Conservation (phyloP, 202 grass and related monocot genomes). For the Alloteropsis angusta region DNA sequence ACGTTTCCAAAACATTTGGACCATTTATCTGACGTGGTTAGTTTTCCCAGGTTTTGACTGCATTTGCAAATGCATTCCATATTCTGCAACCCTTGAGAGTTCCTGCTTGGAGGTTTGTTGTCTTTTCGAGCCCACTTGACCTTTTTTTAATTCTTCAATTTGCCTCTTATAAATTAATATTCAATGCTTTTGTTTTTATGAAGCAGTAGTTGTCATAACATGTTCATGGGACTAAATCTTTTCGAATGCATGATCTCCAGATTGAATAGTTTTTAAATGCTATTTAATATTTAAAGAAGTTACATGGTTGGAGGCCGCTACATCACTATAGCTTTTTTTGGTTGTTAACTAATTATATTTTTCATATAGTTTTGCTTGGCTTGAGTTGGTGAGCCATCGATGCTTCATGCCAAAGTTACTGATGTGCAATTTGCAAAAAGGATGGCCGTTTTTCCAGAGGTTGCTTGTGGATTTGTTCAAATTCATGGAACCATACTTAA, state of each 20-base stretch:
- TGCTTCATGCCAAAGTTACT: constrained; percentile 91
- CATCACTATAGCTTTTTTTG: neutral
- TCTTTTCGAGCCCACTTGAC: neutral
- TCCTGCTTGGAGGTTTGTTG: constrained; percentile 74
- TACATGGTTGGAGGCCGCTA: too few species aligned
- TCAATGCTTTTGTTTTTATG: neutral
- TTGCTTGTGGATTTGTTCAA: constrained; percentile 95
- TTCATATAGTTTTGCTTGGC: constrained; percentile 81
- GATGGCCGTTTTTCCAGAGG: constrained; percentile 86
- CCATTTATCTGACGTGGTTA: constrained; percentile 7
- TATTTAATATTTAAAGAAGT: neutral
- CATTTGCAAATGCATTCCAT: constrained; percentile 76
- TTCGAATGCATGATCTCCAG: neutral
- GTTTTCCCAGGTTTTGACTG: constrained; percentile 65
- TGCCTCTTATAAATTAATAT: neutral
- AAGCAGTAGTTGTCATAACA: too few species aligned
- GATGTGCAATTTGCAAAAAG: constrained; percentile 72
- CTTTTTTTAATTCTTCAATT: constrained; percentile 6
- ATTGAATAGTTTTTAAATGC: too few species aligned
- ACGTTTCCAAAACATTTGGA: neutral
- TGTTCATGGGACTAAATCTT: too few species aligned
- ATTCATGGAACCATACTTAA: constrained; percentile 94
- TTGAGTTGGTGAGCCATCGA: constrained; percentile 89
- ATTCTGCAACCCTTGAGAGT: constrained; percentile 75
- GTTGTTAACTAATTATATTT: constrained; percentile 8